phyloP scores from a whole-genome alignment of 768 basidiomycete species.

The Tricholoma furcatifolium region DNA sequence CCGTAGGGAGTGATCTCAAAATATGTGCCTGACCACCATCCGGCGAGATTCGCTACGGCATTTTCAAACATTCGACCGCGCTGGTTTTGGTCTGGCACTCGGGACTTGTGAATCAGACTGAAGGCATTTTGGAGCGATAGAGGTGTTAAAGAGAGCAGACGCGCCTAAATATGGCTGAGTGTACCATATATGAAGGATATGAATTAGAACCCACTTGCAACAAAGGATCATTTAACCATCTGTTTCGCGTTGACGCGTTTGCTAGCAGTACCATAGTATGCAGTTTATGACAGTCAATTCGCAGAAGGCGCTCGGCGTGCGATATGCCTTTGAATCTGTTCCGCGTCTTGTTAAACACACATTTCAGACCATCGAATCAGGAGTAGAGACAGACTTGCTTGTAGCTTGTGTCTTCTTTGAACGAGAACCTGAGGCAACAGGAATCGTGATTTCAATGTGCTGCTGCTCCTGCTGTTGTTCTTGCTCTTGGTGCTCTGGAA shows the following conservation, averaged over 20 bases:
- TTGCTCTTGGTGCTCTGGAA: constrained; percentile 40
- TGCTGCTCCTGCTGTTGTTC: constrained; percentile 21
- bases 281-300: constrained; percentile 85
- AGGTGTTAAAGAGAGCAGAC: constrained; percentile 85
- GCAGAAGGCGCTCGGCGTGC: constrained; percentile 66
- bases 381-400: constrained; percentile 43
- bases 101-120: constrained; percentile 75
- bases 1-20: constrained; percentile 62
- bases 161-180: constrained; percentile 54
- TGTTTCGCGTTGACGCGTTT: constrained; percentile 74
- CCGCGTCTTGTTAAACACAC: constrained; percentile 16
- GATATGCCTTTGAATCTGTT: constrained; percentile 49
- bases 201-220: constrained; percentile 65
- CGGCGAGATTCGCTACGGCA: constrained; percentile 67
- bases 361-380: not conserved
- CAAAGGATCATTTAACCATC: constrained; percentile 78
- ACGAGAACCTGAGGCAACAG: constrained; percentile 27
- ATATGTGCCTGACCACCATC: constrained; percentile 84
- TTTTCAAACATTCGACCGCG: constrained; percentile 88
- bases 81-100: constrained; percentile 74
- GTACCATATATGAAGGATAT: not conserved
- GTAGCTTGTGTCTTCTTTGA: constrained; percentile 30
- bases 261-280: constrained; percentile 83
- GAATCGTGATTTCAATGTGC: constrained; percentile 72
- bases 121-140: constrained; percentile 79